Evolutionary conservation across 1,284 basidiomycete species (phyloP), one percentile per base, ranked within the genome.

Genomic region (Athelia psychrophila): DNA sequence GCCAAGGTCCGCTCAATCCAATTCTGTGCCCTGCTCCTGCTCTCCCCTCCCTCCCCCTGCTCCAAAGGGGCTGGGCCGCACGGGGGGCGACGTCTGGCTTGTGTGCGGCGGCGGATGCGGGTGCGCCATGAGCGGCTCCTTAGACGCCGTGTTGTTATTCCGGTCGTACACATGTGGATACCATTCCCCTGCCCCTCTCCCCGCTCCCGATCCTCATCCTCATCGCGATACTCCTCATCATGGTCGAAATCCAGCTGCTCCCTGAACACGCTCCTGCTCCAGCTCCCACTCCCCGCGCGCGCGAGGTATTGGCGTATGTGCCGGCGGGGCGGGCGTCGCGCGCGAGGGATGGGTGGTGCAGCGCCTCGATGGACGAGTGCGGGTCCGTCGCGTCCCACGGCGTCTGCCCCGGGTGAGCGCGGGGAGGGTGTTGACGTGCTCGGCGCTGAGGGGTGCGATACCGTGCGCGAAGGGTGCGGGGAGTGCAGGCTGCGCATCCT

Each of bases 261-360:
- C 80, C 72, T 71, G 70, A 81, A 81, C 16, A 78, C 66, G 1
- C 75, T 77, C 5, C 77, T 78, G 5, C 72, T 68, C 51, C 76
- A 76, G 15, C 68, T 65, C 5, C 71, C 73, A 13, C 27, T 30
- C 46, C 75, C 69, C 50, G 72, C 62, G 33, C 74, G 73, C 46
- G 76, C 61, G 8, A 77, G 61, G 30, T 66, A 69, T 9, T 73
- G 73, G 46, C 42, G 56, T 48, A 20, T 54, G 49, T 42, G 54
- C 49, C 36, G 40, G 36, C 3, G 49, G 48, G 10, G 30, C 25
- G 24, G 13, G 49, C 6, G 40, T 33, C 23, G 30, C 27, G 27
- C 45, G 22, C 36, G 38, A 16, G 54, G 47, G 22, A 12, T 24
- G 49, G 22, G 15, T 24, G 49, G 19, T 49, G 49, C 25, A 35